These are phyloP conservation scores for Sphenostylis stenocarpa DNA, from an alignment of 306 rosid species.

Conservation along the genomic window DNA sequence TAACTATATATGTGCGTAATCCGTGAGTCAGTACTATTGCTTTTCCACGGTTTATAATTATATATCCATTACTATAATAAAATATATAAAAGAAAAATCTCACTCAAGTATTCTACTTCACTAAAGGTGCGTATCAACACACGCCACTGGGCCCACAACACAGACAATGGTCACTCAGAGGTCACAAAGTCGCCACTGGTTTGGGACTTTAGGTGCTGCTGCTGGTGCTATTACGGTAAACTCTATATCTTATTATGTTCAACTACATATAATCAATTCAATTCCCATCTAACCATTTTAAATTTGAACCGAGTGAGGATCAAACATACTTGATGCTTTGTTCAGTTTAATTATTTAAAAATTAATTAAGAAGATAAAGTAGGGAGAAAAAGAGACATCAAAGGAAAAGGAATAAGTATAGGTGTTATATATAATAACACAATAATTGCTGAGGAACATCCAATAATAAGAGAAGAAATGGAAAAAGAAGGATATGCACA, in stretches of 20 bases:
- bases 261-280: neutral
- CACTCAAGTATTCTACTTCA: constrained; percentile 11
- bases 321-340: neutral
- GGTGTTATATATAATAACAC: constrained; percentile 14
- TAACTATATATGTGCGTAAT: constrained; percentile 9
- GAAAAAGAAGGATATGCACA: constrained; percentile 34
- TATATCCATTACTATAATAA: neutral
- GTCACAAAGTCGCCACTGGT: constrained; percentile 33
- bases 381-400: neutral
- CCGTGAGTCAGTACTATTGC: constrained; percentile 28
- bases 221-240: neutral
- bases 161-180: constrained; percentile 12
- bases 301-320: no score
- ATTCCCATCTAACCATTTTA: constrained; percentile 32
- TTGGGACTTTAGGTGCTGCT: neutral
- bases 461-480: constrained; percentile 32
- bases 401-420: neutral
- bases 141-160: constrained; percentile 30
- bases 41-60: constrained; percentile 4
- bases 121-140: neutral
- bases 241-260: neutral
- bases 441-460: constrained; percentile 37
- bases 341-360: neutral
- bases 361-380: constrained; percentile 1
- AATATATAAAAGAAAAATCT: constrained; percentile 17